Evolutionary conservation across 225 moss, liverwort and hornwort genomes (phyloP), one percentile per base, ranked within the genome.

Genomic region (Bryum argenteum): DNA sequence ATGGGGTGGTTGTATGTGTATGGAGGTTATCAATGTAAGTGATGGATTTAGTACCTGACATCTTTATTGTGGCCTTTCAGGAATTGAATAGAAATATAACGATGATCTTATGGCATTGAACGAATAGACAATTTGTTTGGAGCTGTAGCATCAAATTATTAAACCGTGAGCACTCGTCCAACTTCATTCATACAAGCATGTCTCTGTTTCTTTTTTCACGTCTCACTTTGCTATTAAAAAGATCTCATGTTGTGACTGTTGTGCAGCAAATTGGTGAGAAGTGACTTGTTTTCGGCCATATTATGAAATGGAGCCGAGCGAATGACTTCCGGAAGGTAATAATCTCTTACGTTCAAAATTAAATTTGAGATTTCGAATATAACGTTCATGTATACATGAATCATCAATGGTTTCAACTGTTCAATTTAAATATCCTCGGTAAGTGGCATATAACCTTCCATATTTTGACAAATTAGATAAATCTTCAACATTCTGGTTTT

Each of bases 261-360:
- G 73, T 75, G 53, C 87, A 87, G 87, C 76, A 71, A 20, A 22
- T 74, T 20, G 77, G 82, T 68, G 80, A 61, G 68, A 71, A 80
- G 56, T 40, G 82, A 63, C 82, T 88, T 71, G 79, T 88, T 64
- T 79, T 96, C 18, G 96, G 89, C 55, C 84, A 96, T 71, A 58
- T 78, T 24, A 91, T 90, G 96, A 96, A 96, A 71, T 96, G 96
- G 96, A 96, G 91, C 69, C 87, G 91, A 62, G 93, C 91, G 83
- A 85, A 90, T 28, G 91, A 93, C 26, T 93, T 91, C 55, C 76
- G 93, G 10, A 93, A 89, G 85, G 94, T 91, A 62, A 33, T 66
- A 17, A 10, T 68, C 62, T 22, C n/a, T 41, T 3, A 20, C 28
- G 19, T 71, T 4, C 71, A 50, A 43, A 51, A 39, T n/a, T n/a